These are phyloP conservation scores for Trypanosoma theileri DNA, from an alignment of 208 protist genomes.

Conservation along the genomic window DNA sequence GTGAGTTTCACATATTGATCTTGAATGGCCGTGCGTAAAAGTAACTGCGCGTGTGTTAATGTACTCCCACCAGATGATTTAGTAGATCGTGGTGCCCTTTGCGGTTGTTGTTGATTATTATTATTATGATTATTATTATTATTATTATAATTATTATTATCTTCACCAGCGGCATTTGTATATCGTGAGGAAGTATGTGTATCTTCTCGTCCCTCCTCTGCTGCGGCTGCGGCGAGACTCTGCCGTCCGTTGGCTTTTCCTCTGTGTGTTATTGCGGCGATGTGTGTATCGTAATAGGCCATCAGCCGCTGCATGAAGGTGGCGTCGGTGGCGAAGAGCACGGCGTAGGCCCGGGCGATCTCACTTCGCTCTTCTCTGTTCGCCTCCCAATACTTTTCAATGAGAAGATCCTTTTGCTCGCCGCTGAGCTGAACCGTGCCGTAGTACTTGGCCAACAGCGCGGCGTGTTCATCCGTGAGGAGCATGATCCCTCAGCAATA, in stretches of 20 bases:
- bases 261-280: not conserved
- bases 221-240: not conserved
- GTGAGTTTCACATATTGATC: constrained; percentile 77
- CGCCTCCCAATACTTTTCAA: constrained; percentile 76
- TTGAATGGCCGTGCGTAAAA: constrained; percentile 79
- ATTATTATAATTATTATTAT: not conserved
- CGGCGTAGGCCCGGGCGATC: constrained; percentile 71
- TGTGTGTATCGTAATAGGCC: constrained; percentile 49
- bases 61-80: not conserved
- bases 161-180: not conserved
- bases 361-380: constrained; percentile 52
- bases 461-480: constrained; percentile 63
- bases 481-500: constrained; percentile 30
- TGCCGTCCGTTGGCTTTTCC: not conserved
- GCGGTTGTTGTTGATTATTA: not conserved
- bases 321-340: constrained; percentile 65
- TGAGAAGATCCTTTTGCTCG: constrained; percentile 65
- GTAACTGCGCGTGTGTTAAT: constrained; percentile 63
- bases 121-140: not conserved
- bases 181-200: not conserved
- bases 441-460: constrained; percentile 72
- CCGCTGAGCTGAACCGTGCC: constrained; percentile 51
- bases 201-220: not conserved
- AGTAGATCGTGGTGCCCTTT: not conserved
- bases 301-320: constrained; percentile 78